A percentile compares a stretch with the other conserved stretches of the same genome.
phyloP scores from a whole-genome alignment of 164 flowering plant genomes.

The Cinnamomum chago region DNA sequence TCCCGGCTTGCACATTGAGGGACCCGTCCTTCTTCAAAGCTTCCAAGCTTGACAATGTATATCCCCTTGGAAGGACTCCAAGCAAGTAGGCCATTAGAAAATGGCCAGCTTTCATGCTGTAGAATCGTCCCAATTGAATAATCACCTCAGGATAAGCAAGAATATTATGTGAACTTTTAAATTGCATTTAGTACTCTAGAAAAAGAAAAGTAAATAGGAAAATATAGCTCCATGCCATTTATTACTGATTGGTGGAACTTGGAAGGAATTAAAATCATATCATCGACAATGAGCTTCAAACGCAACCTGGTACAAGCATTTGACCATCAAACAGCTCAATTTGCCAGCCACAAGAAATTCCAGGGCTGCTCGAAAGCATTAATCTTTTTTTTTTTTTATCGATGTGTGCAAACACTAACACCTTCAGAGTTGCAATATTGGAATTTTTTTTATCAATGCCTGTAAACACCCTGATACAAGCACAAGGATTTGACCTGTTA shows the following conservation, averaged over 20 bases:
- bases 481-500: no score
- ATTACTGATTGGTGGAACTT: not conserved
- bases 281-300: not conserved
- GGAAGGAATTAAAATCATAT: not conserved
- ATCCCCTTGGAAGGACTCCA: constrained; percentile 86
- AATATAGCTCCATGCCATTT: not conserved
- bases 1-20: constrained; percentile 93
- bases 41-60: constrained; percentile 72
- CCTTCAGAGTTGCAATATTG: no score
- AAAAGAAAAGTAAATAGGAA: not conserved
- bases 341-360: no score
- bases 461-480: no score
- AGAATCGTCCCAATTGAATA: constrained; percentile 5
- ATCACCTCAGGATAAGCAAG: not conserved
- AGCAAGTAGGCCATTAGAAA: constrained; percentile 88
- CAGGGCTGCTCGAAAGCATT: no score
- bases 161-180: no score
- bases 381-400: no score
- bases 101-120: constrained; percentile 99
- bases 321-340: no score
- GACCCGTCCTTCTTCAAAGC: constrained; percentile 81
- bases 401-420: no score
- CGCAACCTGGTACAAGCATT: not conserved
- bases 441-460: no score
- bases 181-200: not conserved